These are phyloP conservation scores for Aspergillus ruber DNA, from an alignment of 2,329 filamentous ascomycete genomes.

Conservation along the genomic window DNA sequence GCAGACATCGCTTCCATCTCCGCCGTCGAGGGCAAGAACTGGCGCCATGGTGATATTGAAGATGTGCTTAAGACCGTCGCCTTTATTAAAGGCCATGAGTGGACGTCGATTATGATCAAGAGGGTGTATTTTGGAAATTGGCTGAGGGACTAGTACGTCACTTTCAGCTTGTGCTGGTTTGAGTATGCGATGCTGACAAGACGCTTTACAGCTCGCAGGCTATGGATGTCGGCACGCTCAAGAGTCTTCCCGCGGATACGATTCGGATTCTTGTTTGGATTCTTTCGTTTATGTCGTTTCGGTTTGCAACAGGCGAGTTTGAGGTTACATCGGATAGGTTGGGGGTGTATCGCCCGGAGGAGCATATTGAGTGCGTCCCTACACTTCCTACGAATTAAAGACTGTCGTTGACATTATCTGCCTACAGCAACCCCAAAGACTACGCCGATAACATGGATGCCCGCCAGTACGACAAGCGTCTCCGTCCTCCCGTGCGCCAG, in stretches of 20 bases:
- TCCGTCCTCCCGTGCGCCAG: constrained; percentile 70
- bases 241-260: constrained; percentile 69
- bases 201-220: constrained; percentile 55
- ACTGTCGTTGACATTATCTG: neutral
- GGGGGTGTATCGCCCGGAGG: constrained; percentile 72
- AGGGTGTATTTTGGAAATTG: constrained; percentile 82
- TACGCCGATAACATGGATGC: constrained; percentile 86
- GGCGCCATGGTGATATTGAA: constrained; percentile 63
- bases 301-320: constrained; percentile 79
- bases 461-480: constrained; percentile 64
- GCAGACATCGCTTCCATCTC: constrained; percentile 46
- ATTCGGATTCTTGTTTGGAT: constrained; percentile 77
- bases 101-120: constrained; percentile 72
- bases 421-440: constrained; percentile 67
- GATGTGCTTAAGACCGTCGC: constrained; percentile 72
- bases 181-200: neutral
- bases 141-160: constrained; percentile 64
- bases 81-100: constrained; percentile 75
- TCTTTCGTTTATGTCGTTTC: constrained; percentile 72
- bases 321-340: constrained; percentile 75
- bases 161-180: neutral
- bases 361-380: constrained; percentile 42
- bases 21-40: constrained; percentile 45
- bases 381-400: neutral
- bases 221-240: constrained; percentile 72